A percentile compares a stretch with the other conserved stretches of the same genome.
phyloP scores from a whole-genome alignment of 495 filamentous ascomycete species.

The Lasiosphaeris hirsuta region DNA sequence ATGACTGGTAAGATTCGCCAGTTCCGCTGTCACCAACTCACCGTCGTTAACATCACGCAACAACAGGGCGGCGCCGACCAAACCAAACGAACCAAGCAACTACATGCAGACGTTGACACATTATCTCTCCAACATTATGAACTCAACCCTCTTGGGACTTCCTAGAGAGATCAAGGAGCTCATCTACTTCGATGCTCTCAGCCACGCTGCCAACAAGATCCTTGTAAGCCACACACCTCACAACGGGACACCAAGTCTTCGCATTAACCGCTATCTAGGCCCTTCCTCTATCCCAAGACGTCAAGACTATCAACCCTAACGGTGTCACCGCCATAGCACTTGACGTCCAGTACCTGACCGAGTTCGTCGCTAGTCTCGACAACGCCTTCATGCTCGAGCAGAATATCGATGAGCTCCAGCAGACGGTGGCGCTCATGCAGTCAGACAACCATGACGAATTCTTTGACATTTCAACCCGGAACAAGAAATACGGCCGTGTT shows the following conservation, averaged over 20 bases:
- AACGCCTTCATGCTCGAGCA: slow-evolving; percentile 74
- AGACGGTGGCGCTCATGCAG: slow-evolving; percentile 82
- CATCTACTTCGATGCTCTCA: slow-evolving; percentile 95
- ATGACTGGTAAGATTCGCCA: slow-evolving; percentile 66
- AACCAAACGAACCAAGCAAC: slow-evolving; percentile 68
- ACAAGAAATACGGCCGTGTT: slow-evolving; percentile 92
- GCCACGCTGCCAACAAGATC: slow-evolving; percentile 83
- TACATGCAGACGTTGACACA: slow-evolving; percentile 93
- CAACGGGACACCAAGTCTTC: neutral
- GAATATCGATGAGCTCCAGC: slow-evolving; percentile 87
- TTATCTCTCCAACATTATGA: slow-evolving; percentile 97
- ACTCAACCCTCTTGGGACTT: slow-evolving; percentile 82
- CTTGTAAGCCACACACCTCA: slow-evolving; percentile 49
- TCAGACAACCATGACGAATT: slow-evolving; percentile 90
- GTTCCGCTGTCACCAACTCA: neutral
- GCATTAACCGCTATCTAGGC: slow-evolving; percentile 42
- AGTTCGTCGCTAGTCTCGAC: slow-evolving; percentile 79
- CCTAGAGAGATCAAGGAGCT: slow-evolving; percentile 94
- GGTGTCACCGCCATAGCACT: slow-evolving; percentile 75
- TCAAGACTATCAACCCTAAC: slow-evolving; percentile 81
- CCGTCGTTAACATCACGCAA: neutral
- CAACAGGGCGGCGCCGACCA: slow-evolving; percentile 57
- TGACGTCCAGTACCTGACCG: slow-evolving; percentile 76
- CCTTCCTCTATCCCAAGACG: slow-evolving; percentile 75
- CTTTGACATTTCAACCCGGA: slow-evolving; percentile 80